Base-by-base conservation (phyloP, 768 basidiomycete species). In the Naganishia friedmannii region DNA sequence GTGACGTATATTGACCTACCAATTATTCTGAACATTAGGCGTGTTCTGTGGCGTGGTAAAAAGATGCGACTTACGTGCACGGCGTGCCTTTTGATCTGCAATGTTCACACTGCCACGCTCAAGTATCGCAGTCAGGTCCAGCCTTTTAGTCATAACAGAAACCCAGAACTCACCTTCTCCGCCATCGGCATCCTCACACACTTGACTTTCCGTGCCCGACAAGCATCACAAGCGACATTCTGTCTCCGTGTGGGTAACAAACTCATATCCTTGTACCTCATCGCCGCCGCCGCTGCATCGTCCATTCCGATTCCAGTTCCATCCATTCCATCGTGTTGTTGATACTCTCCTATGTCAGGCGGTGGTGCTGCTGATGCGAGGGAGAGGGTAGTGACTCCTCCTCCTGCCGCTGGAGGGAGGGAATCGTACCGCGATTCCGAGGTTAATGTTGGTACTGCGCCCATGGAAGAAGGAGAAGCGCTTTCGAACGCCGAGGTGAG, bases 81-180 rank as follows among this genome's bases (percentile, higher is more conserved):
- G 90, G 88, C 77, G 90, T 91, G 77, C 90, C 91, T 83, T 94
- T 94, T 72, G 88, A 86, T 71, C 88, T 81, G 80, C 92, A 94
- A 77, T 93, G 91, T 88, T 93, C 73, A 54, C 75, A 78, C 74
- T 77, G 55, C 7, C 13, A n/a, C 34, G 54, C 8, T 55, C 34
- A 39, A 53, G 19, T 46, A 37, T n/a, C 12, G 55, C 23, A 51
- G 34, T 28, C 23, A 48, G 45, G 31, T 34, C 29, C 13, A 0
- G 15, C 31, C 19, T 28, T 8, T n/a, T n/a, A n/a, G n/a, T n/a
- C 67, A 21, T 4, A 9, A 5, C n/a, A 6, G 54, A 58, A 45
- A 29, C 7, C n/a, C 3, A 3, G 3, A 4, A 57, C 60, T 34
- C 45, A 54, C 48, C 29, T 42, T 90, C 77, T 90, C 89, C 75